These are phyloP conservation scores for Aspergillus steynii DNA, from an alignment of 495 filamentous ascomycete genomes.

Conservation along the genomic window DNA sequence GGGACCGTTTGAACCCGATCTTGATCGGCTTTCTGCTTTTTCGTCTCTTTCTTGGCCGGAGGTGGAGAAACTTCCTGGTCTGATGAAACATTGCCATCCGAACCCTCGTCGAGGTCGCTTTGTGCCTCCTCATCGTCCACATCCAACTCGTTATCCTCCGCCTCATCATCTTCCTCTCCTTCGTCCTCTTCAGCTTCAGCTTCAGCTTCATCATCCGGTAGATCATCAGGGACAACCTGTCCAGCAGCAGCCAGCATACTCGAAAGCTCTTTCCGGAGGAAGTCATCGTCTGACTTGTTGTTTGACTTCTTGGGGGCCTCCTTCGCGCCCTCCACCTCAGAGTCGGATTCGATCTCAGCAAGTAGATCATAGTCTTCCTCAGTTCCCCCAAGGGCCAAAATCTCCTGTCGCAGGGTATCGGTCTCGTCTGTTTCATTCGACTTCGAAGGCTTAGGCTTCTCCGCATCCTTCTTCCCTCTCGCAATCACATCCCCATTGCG, in stretches of 20 bases:
- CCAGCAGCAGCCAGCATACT: conserved; percentile 46
- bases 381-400: conserved; percentile 73
- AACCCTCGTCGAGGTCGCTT: conserved; percentile 29
- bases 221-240: conserved; percentile 43
- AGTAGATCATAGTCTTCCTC: conserved; percentile 72
- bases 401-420: conserved; percentile 63
- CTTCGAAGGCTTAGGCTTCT: conserved; percentile 28
- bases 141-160: conserved; percentile 44
- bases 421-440: conserved; percentile 26
- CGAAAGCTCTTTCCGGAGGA: conserved; percentile 43
- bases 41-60: conserved; percentile 11
- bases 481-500: conserved; percentile 52
- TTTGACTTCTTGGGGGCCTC: conserved; percentile 28
- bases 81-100: conserved; percentile 26
- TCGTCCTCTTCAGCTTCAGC: conserved; percentile 38
- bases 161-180: conserved; percentile 30
- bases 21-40: conserved; percentile 22
- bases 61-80: conserved; percentile 20
- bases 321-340: conserved; percentile 51
- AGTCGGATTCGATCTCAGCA: conserved; percentile 60
- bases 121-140: conserved; percentile 36
- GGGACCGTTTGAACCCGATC: conserved; percentile 26
- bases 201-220: conserved; percentile 47
- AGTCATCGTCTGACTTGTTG: conserved; percentile 32
- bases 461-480: conserved; percentile 29